These are phyloP conservation scores for Triticum urartu DNA, from an alignment of 176 grass and related monocot genomes.

Conservation along the genomic window DNA sequence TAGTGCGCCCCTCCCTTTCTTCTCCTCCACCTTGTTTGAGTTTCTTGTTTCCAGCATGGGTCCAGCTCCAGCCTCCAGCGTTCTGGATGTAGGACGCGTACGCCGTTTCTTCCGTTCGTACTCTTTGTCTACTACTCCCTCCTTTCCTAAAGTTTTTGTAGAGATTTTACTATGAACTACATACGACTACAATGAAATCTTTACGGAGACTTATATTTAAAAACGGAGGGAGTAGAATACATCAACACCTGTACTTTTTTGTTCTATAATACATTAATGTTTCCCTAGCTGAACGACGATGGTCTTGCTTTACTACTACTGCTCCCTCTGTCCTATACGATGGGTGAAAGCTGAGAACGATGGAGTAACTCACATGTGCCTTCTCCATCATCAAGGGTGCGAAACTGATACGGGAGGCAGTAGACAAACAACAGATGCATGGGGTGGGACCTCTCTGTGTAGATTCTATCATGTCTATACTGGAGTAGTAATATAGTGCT, in stretches of 20 bases:
- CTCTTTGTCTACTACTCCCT: background rate
- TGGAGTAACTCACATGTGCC: background rate
- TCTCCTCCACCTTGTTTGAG: background rate
- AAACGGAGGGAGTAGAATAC: no score
- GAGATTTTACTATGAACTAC: no score
- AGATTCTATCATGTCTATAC: background rate
- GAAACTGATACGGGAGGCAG: no score
- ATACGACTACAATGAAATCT: no score
- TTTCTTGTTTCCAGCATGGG: background rate
- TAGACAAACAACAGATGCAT: background rate
- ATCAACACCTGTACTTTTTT: background rate
- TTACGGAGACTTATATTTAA: no score
- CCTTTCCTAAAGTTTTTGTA: no score
- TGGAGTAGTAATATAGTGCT: background rate
- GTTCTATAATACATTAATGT: background rate
- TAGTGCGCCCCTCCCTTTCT: background rate
- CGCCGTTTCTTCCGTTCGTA: background rate
- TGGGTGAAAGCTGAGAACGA: background rate
- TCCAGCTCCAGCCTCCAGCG: no score
- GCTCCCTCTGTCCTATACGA: no score
- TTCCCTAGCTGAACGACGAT: background rate
- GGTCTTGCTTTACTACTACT: background rate
- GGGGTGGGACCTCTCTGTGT: background rate
- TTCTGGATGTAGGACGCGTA: background rate
- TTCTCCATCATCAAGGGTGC: background rate